Percentiles rank a stretch among this genome's conserved stretches.
phyloP scores from a whole-genome alignment of 2,329 filamentous ascomycete species.

The Aureobasidium sp. region DNA sequence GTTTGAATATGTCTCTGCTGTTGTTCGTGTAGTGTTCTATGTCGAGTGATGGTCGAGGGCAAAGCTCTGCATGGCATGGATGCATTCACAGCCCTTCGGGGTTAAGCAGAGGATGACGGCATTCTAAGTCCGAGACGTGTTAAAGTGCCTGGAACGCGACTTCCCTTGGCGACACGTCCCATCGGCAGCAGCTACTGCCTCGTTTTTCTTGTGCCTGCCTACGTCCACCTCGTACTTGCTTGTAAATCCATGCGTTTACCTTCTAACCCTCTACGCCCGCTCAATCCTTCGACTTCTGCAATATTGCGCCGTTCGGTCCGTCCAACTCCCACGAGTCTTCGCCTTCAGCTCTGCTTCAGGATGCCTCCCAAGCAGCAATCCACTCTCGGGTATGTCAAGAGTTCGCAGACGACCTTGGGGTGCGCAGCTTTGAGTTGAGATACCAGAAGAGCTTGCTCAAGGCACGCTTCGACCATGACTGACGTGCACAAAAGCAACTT shows the following conservation, averaged over 20 bases:
- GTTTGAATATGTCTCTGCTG: slow-evolving; percentile 16
- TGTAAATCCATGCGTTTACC: neutral
- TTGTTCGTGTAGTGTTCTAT: neutral
- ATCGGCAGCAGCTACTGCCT: too few species aligned
- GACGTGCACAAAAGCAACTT: slow-evolving; percentile 62
- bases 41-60: too few species aligned
- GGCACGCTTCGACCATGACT: neutral
- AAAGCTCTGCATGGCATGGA: too few species aligned
- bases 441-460: neutral
- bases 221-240: too few species aligned
- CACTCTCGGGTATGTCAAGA: slow-evolving; percentile 80
- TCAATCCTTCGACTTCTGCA: neutral
- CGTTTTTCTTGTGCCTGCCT: neutral
- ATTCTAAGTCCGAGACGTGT: too few species aligned
- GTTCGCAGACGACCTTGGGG: slow-evolving; percentile 67
- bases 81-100: too few species aligned
- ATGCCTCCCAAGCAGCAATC: slow-evolving; percentile 66
- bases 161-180: neutral
- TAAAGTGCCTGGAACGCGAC: too few species aligned
- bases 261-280: neutral
- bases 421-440: slow-evolving; percentile 38
- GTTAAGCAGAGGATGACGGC: too few species aligned
- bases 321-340: neutral
- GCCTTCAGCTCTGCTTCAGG: slow-evolving; percentile 14
- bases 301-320: neutral